These are phyloP conservation scores for Malus hybrid DNA, from an alignment of 331 rosid genomes.

Conservation along the genomic window DNA sequence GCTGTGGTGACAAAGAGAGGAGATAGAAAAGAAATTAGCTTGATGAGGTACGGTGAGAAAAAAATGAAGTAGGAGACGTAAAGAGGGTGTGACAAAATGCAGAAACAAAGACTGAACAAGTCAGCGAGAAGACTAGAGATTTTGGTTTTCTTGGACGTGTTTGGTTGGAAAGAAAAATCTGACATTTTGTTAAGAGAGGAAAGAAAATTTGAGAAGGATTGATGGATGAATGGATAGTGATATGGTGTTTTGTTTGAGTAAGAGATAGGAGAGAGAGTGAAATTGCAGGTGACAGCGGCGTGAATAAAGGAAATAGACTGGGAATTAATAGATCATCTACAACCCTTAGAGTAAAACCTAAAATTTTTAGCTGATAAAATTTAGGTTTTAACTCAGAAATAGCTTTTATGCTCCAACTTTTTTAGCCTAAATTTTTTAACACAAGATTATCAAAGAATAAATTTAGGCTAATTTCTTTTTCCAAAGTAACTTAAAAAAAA, in stretches of 20 bases:
- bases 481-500: no score
- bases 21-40: conserved; percentile 63
- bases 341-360: no score
- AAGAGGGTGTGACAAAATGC: conserved; percentile 73
- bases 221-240: background rate
- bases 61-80: conserved; percentile 80
- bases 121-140: conserved; percentile 33
- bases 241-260: background rate
- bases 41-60: conserved; percentile 77
- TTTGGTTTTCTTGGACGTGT: conserved; percentile 33
- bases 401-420: no score
- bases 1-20: conserved; percentile 77
- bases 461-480: no score
- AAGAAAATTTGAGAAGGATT: background rate
- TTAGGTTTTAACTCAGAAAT: no score
- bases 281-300: conserved; percentile 59
- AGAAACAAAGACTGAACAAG: conserved; percentile 40
- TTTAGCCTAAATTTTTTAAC: no score
- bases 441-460: no score
- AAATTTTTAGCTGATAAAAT: no score
- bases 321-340: background rate
- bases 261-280: conserved; percentile 1
- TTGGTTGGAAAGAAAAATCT: conserved; percentile 40
- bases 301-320: conserved; percentile 78
- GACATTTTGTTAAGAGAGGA: conserved; percentile 47